Conservation (phyloP, 768 basidiomycete genomes). For the Cyathus striatus region DNA sequence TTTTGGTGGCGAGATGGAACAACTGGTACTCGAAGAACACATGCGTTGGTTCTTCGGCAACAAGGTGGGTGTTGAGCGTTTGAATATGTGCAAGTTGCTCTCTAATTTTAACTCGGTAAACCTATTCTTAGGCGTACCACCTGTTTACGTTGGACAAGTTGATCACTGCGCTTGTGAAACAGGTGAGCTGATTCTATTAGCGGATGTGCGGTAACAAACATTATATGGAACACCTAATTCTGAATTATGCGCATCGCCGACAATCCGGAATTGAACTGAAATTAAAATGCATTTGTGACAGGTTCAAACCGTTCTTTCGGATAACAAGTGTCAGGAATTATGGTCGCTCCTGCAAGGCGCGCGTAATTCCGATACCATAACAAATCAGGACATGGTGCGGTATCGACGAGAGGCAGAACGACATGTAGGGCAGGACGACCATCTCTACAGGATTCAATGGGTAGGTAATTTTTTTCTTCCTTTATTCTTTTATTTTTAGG, state of each 20-base stretch:
- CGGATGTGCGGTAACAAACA: neutral
- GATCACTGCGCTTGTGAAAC: slow-evolving; percentile 85
- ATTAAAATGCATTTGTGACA: no score
- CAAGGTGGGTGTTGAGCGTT: slow-evolving; percentile 44
- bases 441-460: slow-evolving; percentile 78
- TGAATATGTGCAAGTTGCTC: slow-evolving; percentile 5
- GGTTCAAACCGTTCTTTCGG: slow-evolving; percentile 84
- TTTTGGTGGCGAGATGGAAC: slow-evolving; percentile 92
- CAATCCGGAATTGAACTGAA: no score
- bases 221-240: neutral
- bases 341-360: slow-evolving; percentile 69
- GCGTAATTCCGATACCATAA: slow-evolving; percentile 46
- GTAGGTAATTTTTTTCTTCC: no score
- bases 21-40: slow-evolving; percentile 89
- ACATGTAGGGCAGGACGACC: slow-evolving; percentile 69
- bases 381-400: slow-evolving; percentile 63
- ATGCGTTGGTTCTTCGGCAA: slow-evolving; percentile 93
- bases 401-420: slow-evolving; percentile 80
- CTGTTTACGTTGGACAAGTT: slow-evolving; percentile 94
- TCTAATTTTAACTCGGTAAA: slow-evolving; percentile 4
- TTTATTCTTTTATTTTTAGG: no score
- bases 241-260: neutral
- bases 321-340: slow-evolving; percentile 83
- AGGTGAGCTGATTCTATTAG: slow-evolving; percentile 62
- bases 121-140: slow-evolving; percentile 70